Conservation (phyloP, 116 monocot genomes). For the Posidonia oceanica region DNA sequence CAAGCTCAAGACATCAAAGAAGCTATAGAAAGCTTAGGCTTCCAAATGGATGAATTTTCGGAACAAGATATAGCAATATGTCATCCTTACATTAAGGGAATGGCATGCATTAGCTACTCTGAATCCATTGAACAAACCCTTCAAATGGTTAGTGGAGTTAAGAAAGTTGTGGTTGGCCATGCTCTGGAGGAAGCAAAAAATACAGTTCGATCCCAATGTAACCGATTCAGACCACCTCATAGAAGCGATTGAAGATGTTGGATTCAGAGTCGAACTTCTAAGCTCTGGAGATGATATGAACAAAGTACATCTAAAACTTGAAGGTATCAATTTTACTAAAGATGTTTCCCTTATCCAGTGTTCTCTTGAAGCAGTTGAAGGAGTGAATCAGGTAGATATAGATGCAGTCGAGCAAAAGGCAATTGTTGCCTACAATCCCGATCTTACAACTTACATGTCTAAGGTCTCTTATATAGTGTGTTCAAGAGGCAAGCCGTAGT, state of each 20-base stretch:
- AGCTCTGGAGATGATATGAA: constrained; percentile 61
- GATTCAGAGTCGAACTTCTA: constrained; percentile 75
- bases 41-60: constrained; percentile 42
- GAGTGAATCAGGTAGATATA: too few species aligned
- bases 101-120: constrained; percentile 87
- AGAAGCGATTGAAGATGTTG: constrained; percentile 68
- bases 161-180: too few species aligned
- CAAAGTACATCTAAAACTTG: constrained; percentile 59
- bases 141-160: constrained; percentile 42
- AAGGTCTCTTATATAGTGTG: too few species aligned
- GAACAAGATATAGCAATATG: constrained; percentile 69
- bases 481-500: too few species aligned
- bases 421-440: too few species aligned
- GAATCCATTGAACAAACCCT: constrained; percentile 75
- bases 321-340: too few species aligned
- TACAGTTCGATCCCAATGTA: constrained; percentile 61
- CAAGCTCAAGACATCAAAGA: too few species aligned
- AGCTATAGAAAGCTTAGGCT: constrained; percentile 53
- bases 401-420: too few species aligned
- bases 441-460: too few species aligned
- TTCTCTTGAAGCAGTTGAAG: too few species aligned
- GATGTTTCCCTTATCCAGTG: too few species aligned
- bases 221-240: constrained; percentile 38
- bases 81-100: constrained; percentile 72
- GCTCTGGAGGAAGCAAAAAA: constrained; percentile 90